Evolutionary conservation across 208 protist species (phyloP).

Genomic region (Leishmania turanica): DNA sequence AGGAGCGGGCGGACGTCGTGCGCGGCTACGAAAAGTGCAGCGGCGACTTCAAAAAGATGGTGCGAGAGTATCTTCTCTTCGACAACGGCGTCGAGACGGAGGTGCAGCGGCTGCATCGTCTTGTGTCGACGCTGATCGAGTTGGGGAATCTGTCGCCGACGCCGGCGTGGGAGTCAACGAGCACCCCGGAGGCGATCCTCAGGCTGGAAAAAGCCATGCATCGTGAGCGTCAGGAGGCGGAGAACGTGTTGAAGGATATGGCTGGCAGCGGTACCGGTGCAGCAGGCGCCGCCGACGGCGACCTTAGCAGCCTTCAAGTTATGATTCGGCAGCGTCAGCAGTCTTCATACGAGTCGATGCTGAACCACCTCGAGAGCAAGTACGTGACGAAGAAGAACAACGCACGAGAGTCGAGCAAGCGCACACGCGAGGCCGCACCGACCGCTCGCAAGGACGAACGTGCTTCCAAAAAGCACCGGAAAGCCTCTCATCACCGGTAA

Average conservation of each 20-base stretch:
- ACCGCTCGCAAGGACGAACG: not conserved
- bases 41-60: slow-evolving; percentile 80
- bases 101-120: slow-evolving; percentile 49
- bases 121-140: slow-evolving; percentile 44
- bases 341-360: slow-evolving; percentile 61
- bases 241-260: slow-evolving; percentile 60
- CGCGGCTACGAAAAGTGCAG: slow-evolving; percentile 54
- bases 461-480: not conserved
- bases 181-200: slow-evolving; percentile 30
- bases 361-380: slow-evolving; percentile 61
- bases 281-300: not conserved
- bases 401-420: slow-evolving; percentile 8
- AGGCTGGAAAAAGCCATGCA: slow-evolving; percentile 51
- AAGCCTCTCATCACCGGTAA: not conserved
- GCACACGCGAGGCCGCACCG: slow-evolving; percentile 13
- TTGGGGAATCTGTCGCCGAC: slow-evolving; percentile 35
- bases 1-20: slow-evolving; percentile 69
- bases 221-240: slow-evolving; percentile 69
- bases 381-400: slow-evolving; percentile 43
- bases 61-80: slow-evolving; percentile 73
- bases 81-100: slow-evolving; percentile 71
- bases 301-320: slow-evolving; percentile 54
- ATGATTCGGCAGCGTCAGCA: slow-evolving; percentile 71
- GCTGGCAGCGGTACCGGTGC: not conserved
- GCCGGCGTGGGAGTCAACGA: slow-evolving; percentile 43